A percentile compares a stretch with the other conserved stretches of the same genome.
Conservation (phyloP, 2,329 filamentous ascomycete species). For the Cercospora zeae-maydis region DNA sequence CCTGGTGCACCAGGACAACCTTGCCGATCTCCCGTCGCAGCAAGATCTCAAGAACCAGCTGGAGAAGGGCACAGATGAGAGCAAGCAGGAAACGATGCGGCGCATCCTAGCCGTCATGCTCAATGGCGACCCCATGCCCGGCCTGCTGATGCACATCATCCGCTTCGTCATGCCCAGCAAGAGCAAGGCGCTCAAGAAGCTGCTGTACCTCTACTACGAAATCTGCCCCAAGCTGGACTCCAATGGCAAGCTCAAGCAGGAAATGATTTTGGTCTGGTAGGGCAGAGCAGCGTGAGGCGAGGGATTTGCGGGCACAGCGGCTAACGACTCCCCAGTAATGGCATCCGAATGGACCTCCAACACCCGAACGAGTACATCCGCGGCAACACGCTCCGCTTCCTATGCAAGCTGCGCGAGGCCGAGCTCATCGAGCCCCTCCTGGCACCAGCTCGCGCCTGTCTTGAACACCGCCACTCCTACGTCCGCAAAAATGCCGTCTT, state of each 20-base stretch:
- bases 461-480: constrained; percentile 95
- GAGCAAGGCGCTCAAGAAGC: constrained; percentile 93
- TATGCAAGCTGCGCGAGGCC: constrained; percentile 91
- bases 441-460: constrained; percentile 83
- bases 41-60: constrained; percentile 76
- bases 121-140: constrained; percentile 93
- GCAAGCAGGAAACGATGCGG: constrained; percentile 63
- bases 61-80: constrained; percentile 41
- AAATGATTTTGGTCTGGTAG: constrained; percentile 98
- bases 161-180: constrained; percentile 99
- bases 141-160: constrained; percentile 98
- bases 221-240: constrained; percentile 95
- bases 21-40: constrained; percentile 82
- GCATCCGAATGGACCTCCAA: constrained; percentile 94
- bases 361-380: constrained; percentile 98
- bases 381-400: constrained; percentile 95
- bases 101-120: constrained; percentile 95
- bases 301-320: not conserved
- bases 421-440: constrained; percentile 95
- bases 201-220: constrained; percentile 99
- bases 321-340: constrained; percentile 63
- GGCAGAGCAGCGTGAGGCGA: constrained; percentile 24
- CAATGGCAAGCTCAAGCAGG: constrained; percentile 93
- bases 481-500: constrained; percentile 98
- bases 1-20: constrained; percentile 95